Base-by-base conservation (phyloP, 192 early-diverging fungal genomes). In the Pilobolus umbonatus region DNA sequence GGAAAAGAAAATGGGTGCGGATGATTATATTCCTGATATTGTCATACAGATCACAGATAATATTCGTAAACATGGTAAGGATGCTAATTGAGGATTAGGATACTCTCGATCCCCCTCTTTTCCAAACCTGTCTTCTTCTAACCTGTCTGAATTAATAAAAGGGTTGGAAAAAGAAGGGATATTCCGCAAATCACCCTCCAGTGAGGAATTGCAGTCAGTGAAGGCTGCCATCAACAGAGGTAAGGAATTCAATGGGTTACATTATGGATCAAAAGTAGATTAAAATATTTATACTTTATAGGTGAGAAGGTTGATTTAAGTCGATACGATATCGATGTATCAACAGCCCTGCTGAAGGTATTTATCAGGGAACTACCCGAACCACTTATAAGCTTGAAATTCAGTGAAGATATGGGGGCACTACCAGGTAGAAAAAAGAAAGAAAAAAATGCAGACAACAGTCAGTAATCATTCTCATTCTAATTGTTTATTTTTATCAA, bases 141-240 rank as follows among this genome's bases (percentile, higher is more conserved):
- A 52, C 34, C 2, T 52, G 5, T 9, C 19, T 53, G 1, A 0
- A 36, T 8, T 46, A 15, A 38, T 50, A 32, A n/a, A 64, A 80
- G 88, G 90, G 0, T 73, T 96, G 35, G 73, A 82, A 44, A 80
- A 82, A 15, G 89, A 91, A 62, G 94, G 93, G 17, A 64, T 96
- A 19, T 96, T 96, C 62, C 77, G 94, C 15, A 77, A 88, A 39
- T 88, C 90, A n/a, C 94, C 94, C 21, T 74, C 78, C 12, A 84
- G 84, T 7, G 65, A 74, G 36, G 80, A 84, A 36, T 69, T 96
- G 49, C 80, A 84, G 42, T 71, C 79, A 39, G 84, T 85, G 11
- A 83, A 83, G 31, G 68, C 70, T 4, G 78, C 74, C 4, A 85
- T 86, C 58, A 75, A 85, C 48, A 55, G 68, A 44, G 74, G 73